Percentiles rank a stretch among this genome's conserved stretches.
These are phyloP conservation scores for Daldinia sp. DNA, from an alignment of 2,329 filamentous ascomycete genomes.

Conservation along the genomic window DNA sequence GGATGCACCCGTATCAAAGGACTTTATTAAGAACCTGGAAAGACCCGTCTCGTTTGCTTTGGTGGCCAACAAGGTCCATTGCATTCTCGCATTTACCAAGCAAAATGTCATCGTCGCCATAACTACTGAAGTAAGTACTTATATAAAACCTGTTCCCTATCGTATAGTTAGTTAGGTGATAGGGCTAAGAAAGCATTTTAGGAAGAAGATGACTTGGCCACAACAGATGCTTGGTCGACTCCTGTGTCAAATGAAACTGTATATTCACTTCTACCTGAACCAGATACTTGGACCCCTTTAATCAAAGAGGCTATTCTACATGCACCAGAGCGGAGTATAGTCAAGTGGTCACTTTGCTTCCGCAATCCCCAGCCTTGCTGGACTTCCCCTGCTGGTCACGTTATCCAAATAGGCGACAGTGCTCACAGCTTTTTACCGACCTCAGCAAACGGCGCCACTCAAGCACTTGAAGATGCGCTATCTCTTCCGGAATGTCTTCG, in stretches of 20 bases:
- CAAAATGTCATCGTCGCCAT: slow-evolving; percentile 7
- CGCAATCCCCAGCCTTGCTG: slow-evolving; percentile 52
- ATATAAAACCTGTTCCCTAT: neutral
- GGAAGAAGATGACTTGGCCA: slow-evolving; percentile 16
- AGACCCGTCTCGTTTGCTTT: neutral
- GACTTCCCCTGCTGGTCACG: slow-evolving; percentile 48
- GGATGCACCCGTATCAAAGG: slow-evolving; percentile 16
- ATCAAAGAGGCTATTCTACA: slow-evolving; percentile 28
- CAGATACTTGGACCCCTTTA: slow-evolving; percentile 35
- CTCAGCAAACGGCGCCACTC: slow-evolving; percentile 54
- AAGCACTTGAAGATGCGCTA: slow-evolving; percentile 54
- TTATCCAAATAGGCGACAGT: slow-evolving; percentile 54
- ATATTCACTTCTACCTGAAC: slow-evolving; percentile 14
- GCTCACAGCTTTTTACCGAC: slow-evolving; percentile 55
- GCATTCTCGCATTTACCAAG: slow-evolving; percentile 13
- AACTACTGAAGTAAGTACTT: slow-evolving; percentile 20
- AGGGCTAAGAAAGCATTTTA: neutral
- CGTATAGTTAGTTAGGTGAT: neutral
- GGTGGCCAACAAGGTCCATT: slow-evolving; percentile 6
- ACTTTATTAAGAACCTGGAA: slow-evolving; percentile 5
- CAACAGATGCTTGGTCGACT: slow-evolving; percentile 34
- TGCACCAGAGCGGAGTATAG: slow-evolving; percentile 51
- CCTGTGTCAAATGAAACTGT: slow-evolving; percentile 21
- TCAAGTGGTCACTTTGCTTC: slow-evolving; percentile 56
- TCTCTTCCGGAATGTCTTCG: slow-evolving; percentile 52